Conservation (phyloP, 2,329 filamentous ascomycete species). For the Sporothrix luriei region DNA sequence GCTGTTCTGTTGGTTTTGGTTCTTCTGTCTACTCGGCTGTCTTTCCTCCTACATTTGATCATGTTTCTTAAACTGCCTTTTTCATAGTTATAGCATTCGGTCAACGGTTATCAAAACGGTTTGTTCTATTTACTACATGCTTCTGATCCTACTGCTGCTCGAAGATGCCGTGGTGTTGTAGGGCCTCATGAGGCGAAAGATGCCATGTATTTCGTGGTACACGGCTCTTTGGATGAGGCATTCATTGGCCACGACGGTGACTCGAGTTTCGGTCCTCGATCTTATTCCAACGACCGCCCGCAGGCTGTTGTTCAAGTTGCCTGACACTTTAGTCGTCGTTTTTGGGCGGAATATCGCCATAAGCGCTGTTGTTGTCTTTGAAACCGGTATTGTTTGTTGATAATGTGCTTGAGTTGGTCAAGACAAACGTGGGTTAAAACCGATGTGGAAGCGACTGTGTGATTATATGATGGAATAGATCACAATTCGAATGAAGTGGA, state of each 20-base stretch:
- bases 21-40: too few species aligned
- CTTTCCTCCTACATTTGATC: background rate
- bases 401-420: background rate
- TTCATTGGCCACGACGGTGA: background rate
- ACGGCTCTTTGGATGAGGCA: background rate
- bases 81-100: slow-evolving; percentile 12
- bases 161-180: background rate
- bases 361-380: background rate
- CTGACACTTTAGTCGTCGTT: background rate
- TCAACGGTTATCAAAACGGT: slow-evolving; percentile 22
- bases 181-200: background rate
- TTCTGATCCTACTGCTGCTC: background rate
- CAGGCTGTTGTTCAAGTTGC: background rate
- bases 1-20: background rate
- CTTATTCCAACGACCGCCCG: too few species aligned
- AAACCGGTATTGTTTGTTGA: background rate
- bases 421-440: too few species aligned
- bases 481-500: background rate
- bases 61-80: background rate
- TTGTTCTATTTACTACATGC: background rate
- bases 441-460: too few species aligned
- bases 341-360: background rate
- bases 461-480: background rate
- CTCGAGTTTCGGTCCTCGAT: background rate
- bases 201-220: background rate